Percentiles rank a stretch among this genome's conserved stretches.
phyloP scores from a whole-genome alignment of 1,139 yeast species.

The Taphrina communis region DNA sequence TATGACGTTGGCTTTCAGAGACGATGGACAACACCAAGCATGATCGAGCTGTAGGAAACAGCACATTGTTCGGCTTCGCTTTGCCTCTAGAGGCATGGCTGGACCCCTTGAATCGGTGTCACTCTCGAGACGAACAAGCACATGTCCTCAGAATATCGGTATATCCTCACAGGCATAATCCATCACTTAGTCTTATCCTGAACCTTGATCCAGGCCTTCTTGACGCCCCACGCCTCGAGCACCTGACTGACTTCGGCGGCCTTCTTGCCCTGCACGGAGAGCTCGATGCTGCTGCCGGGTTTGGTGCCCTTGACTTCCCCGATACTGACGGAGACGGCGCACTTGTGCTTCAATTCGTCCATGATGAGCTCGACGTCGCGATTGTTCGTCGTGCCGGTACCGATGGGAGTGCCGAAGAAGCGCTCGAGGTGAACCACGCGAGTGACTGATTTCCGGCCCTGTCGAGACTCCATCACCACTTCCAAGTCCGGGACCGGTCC shows the following conservation, averaged over 20 bases:
- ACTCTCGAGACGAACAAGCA: too few species aligned
- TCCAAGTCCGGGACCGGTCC: slow-evolving; percentile 23
- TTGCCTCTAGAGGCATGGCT: neutral
- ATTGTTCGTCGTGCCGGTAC: too few species aligned
- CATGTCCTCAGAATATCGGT: too few species aligned
- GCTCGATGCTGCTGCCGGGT: slow-evolving; percentile 20
- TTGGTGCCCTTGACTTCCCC: slow-evolving; percentile 22
- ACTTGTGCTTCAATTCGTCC: slow-evolving; percentile 14
- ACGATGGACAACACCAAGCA: too few species aligned
- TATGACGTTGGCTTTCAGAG: too few species aligned
- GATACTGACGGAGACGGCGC: slow-evolving; percentile 28
- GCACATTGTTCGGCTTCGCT: neutral
- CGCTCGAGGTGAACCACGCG: slow-evolving; percentile 16
- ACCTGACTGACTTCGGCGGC: neutral
- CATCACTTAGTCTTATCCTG: slow-evolving; percentile 17
- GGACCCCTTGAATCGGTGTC: too few species aligned
- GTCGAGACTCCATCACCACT: slow-evolving; percentile 10
- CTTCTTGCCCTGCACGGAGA: slow-evolving; percentile 29
- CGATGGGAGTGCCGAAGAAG: neutral
- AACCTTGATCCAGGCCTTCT: slow-evolving; percentile 17
- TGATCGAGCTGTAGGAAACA: too few species aligned
- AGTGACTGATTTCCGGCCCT: slow-evolving; percentile 16
- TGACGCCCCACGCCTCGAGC: slow-evolving; percentile 17
- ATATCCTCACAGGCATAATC: too few species aligned
- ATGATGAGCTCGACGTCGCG: slow-evolving; percentile 3